phyloP scores from a whole-genome alignment of 1,284 basidiomycete genomes.

The Marasmius tenuissimus region DNA sequence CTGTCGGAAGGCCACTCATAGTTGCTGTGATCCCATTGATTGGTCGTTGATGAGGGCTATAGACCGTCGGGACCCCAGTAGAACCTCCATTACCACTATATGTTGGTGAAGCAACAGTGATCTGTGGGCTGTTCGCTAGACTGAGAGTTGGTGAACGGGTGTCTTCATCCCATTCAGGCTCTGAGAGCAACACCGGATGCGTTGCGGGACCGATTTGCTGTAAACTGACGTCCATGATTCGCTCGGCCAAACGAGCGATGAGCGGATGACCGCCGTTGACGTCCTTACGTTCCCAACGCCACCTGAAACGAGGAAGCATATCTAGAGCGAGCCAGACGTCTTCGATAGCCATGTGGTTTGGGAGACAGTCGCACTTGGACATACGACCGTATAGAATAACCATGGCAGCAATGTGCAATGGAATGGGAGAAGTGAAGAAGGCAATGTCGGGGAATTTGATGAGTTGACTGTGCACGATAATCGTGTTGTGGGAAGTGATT shows the following conservation, averaged over 20 bases:
- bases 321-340: slow-evolving; percentile 82
- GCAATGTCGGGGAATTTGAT: slow-evolving; percentile 80
- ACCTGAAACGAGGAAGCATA: slow-evolving; percentile 81
- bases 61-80: slow-evolving; percentile 23
- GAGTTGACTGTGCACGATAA: slow-evolving; percentile 76
- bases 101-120: slow-evolving; percentile 29
- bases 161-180: slow-evolving; percentile 69
- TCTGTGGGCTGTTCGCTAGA: slow-evolving; percentile 39
- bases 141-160: slow-evolving; percentile 21
- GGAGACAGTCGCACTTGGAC: slow-evolving; percentile 67
- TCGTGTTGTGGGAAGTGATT: slow-evolving; percentile 80
- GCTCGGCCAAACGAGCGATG: slow-evolving; percentile 75
- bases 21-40: slow-evolving; percentile 27
- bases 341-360: slow-evolving; percentile 64
- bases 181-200: slow-evolving; percentile 59
- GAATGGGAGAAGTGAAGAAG: slow-evolving; percentile 83
- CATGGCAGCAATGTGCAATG: slow-evolving; percentile 84
- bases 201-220: slow-evolving; percentile 57
- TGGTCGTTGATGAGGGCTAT: slow-evolving; percentile 37
- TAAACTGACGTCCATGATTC: slow-evolving; percentile 69
- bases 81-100: slow-evolving; percentile 20
- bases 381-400: slow-evolving; percentile 83
- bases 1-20: slow-evolving; percentile 31
- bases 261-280: slow-evolving; percentile 75
- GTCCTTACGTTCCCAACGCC: slow-evolving; percentile 85